These are phyloP conservation scores for Hirsutella minnesotensis DNA, from an alignment of 2,329 filamentous ascomycete genomes.

Conservation along the genomic window DNA sequence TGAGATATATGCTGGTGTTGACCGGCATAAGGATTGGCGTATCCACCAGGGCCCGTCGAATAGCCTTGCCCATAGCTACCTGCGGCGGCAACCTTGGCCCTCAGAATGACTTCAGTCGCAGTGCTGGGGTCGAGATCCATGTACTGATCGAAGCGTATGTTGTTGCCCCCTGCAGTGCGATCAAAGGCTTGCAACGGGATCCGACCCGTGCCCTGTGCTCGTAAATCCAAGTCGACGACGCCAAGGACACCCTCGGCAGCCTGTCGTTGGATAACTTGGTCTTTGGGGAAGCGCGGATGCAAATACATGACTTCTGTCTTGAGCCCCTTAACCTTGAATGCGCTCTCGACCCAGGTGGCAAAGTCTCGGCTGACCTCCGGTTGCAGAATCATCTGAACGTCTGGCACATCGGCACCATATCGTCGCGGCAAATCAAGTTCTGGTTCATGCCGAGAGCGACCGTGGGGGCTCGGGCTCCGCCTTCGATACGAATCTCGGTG, in stretches of 20 bases:
- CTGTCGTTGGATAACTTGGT: constrained; percentile 71
- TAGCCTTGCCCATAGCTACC: constrained; percentile 20
- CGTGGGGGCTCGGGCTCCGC: constrained; percentile 57
- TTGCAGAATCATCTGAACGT: constrained; percentile 77
- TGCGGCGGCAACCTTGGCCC: constrained; percentile 43
- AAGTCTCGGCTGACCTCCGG: constrained; percentile 71
- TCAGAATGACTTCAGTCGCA: constrained; percentile 68
- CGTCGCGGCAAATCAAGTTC: constrained; percentile 64
- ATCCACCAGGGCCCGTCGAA: constrained; percentile 11
- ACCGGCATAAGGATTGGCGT: constrained; percentile 19
- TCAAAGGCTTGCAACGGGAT: constrained; percentile 81
- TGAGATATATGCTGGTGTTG: constrained; percentile 13
- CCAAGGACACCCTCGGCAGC: constrained; percentile 82
- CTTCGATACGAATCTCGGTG: constrained; percentile 46
- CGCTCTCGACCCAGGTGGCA: constrained; percentile 67
- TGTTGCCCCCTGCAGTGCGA: constrained; percentile 58
- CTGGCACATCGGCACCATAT: constrained; percentile 65
- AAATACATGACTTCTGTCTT: constrained; percentile 71
- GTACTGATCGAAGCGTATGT: constrained; percentile 80
- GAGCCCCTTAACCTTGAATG: constrained; percentile 60
- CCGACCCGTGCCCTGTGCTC: constrained; percentile 57
- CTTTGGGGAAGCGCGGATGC: constrained; percentile 62
- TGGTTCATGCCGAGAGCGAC: constrained; percentile 33
- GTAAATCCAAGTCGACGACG: constrained; percentile 63
- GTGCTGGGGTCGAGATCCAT: constrained; percentile 66